phyloP scores from a whole-genome alignment of 495 filamentous ascomycete genomes.

The Aspergillus haitiensis region DNA sequence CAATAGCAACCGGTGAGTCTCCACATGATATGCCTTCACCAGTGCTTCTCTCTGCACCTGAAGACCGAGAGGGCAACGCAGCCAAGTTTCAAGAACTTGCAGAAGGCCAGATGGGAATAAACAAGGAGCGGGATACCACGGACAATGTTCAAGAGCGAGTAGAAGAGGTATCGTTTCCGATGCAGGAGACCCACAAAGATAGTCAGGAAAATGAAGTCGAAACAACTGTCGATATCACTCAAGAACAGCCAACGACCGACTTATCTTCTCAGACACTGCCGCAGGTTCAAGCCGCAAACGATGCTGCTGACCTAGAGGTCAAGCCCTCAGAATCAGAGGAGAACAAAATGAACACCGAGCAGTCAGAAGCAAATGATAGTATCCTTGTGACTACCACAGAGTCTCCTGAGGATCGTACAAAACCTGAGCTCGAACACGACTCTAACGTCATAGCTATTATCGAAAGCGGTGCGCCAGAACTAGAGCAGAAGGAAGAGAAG shows the following conservation, averaged over 20 bases:
- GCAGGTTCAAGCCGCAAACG: conserved; percentile 12
- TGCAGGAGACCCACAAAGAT: neutral
- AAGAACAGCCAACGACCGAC: conserved; percentile 1
- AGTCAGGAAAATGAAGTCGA: conserved; percentile 7
- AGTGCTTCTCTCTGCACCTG: neutral
- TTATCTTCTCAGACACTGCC: conserved; percentile 10
- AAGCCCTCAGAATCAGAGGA: conserved; percentile 14
- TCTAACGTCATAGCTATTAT: conserved; percentile 16
- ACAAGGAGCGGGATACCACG: conserved; percentile 1
- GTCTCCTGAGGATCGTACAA: too few species aligned
- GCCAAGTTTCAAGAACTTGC: neutral
- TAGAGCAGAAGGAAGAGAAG: conserved; percentile 47
- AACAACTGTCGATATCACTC: neutral
- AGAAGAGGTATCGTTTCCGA: neutral
- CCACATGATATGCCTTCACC: neutral
- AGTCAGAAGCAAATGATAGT: too few species aligned
- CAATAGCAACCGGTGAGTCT: neutral
- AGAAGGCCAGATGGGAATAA: neutral
- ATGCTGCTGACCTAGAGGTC: conserved; percentile 20
- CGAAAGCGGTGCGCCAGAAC: conserved; percentile 41
- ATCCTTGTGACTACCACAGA: too few species aligned
- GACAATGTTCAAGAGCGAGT: neutral
- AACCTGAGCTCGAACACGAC: neutral
- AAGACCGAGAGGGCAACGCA: neutral
- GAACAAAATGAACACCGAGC: too few species aligned